Evolutionary conservation across 1,284 basidiomycete species (phyloP), one percentile per base, ranked within the genome.

Genomic region (Ganoderma lingzhi): DNA sequence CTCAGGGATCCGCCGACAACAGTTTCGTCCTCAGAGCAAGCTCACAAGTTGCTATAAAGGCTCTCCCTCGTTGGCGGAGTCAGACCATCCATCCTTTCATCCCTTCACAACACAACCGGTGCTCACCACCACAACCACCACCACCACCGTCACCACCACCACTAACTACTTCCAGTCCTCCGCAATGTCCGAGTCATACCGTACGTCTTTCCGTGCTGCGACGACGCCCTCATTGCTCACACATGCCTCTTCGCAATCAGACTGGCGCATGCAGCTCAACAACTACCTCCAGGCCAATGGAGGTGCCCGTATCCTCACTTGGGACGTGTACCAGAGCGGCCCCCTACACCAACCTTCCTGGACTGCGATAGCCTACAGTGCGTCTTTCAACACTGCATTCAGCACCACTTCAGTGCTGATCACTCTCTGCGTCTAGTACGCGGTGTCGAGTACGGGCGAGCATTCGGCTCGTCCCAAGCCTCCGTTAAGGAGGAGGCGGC

Each of bases 221-320:
- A 14, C 37, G 1, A 17, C 19, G n/a, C 5, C n/a, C 23, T 62
- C 62, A 6, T n/a, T 23, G 23, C 58, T 23, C 32, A 58, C 51
- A 5, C 10, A 9, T 4, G 39, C 10, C 48, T 35, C 8, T n/a
- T 63, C 28, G 19, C 30, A 8, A 39, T 30, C 61, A 80, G 79
- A 81, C 73, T 79, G 76, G 75, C 76, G 78, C 55, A 80, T 80
- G 80, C 73, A 77, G 41, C 74, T 81, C 37, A 80, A 81, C 74
- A 80, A 80, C 74, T 79, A 76, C 72, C 76, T 81, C 62, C 80
- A 81, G 67, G 74, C 73, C 37, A 77, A 78, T 61, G 78, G 77
- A 3, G 76, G 78, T 23, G 66, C 73, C 3, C 72, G 71, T 9
- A 53, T 75, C 48, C 73, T 80, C 10, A 70, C 67, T 32, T 80